A percentile compares a stretch with the other conserved stretches of the same genome.
Conservation (phyloP, 495 filamentous ascomycete species). For the Podospora pseudopauciseta region DNA sequence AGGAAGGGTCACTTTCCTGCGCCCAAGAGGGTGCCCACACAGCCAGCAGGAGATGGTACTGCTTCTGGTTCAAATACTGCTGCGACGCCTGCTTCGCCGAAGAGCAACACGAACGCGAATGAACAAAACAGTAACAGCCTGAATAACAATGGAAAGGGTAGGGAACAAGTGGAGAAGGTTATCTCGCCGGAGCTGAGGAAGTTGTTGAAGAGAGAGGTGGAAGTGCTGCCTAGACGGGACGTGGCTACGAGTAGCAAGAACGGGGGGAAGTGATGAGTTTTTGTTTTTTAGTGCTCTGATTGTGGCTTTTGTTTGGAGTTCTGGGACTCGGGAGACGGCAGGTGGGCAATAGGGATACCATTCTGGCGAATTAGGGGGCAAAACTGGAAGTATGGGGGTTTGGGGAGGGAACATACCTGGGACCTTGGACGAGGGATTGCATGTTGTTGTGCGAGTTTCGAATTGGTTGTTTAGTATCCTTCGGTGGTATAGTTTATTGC, state of each 20-base stretch:
- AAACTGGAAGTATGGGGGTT: background rate
- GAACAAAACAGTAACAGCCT: slow-evolving; percentile 1
- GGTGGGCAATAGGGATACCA: background rate
- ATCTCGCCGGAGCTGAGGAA: slow-evolving; percentile 78
- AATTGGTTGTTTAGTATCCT: background rate
- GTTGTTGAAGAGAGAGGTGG: slow-evolving; percentile 69
- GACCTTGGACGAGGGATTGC: background rate
- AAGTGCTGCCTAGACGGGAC: slow-evolving; percentile 55
- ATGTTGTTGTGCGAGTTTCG: background rate
- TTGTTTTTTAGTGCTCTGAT: background rate
- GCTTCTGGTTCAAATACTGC: background rate
- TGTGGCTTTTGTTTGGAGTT: background rate
- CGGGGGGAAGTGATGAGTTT: slow-evolving; percentile 11
- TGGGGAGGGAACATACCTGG: background rate
- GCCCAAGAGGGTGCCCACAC: slow-evolving; percentile 32
- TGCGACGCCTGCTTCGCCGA: background rate
- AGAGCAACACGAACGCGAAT: background rate
- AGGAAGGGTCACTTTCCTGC: slow-evolving; percentile 77
- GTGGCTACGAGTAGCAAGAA: slow-evolving; percentile 33
- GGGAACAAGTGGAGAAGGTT: slow-evolving; percentile 52
- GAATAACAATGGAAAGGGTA: slow-evolving; percentile 21
- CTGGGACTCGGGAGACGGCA: background rate
- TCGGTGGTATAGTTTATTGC: background rate
- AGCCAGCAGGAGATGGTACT: slow-evolving; percentile 3
- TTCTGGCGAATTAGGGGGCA: background rate